Evolutionary conservation across 2,329 filamentous ascomycete genomes (phyloP), one percentile per base, ranked within the genome.

Genomic region (Daldinia sp.): DNA sequence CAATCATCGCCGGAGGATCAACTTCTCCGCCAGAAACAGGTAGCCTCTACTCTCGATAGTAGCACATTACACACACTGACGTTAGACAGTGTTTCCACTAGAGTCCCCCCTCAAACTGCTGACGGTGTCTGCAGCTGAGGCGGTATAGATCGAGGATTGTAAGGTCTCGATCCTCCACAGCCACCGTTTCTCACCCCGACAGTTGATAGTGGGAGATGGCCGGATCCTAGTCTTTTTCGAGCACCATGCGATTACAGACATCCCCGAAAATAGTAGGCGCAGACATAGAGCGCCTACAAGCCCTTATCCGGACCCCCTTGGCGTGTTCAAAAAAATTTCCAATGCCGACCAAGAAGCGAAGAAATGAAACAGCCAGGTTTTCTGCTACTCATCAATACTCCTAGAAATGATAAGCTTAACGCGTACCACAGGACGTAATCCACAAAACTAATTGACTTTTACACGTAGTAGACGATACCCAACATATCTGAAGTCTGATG

Each of bases 101-200:
- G 52, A 62, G 39, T 54, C 34, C 49, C 53, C 32, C 53, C 48
- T 52, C 48, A 48, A 35, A 50, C 41, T 54, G 55, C 39, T 59
- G 35, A 50, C 45, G 15, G 51, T 58, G 17, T 45, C 53, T 62
- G 58, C 58, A 62, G 58, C 58, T 60, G 55, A 54, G 55, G 58
- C 47, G 45, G 48, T 50, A 65, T 53, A 55, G 35, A 47, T 55
- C 60, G 49, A 66, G 64, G 64, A 56, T 64, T 51, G 54, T 43
- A 47, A 61, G 50, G 57, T 39, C 57, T 67, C 57, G 58, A 64
- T 64, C 64, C 58, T 61, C 54, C 64, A 60, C 52, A 59, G 55
- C 61, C 64, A 58, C 54, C 47, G 45, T 41, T 43, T 60, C 30
- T 35, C 45, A 57, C 53, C 61, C 50, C 43, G 58, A 50, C 53